A percentile compares a stretch with the other conserved stretches of the same genome.
These are phyloP conservation scores for Thraustochytrium striatum DNA, from an alignment of 352 stramenopile genomes.

Conservation along the genomic window DNA sequence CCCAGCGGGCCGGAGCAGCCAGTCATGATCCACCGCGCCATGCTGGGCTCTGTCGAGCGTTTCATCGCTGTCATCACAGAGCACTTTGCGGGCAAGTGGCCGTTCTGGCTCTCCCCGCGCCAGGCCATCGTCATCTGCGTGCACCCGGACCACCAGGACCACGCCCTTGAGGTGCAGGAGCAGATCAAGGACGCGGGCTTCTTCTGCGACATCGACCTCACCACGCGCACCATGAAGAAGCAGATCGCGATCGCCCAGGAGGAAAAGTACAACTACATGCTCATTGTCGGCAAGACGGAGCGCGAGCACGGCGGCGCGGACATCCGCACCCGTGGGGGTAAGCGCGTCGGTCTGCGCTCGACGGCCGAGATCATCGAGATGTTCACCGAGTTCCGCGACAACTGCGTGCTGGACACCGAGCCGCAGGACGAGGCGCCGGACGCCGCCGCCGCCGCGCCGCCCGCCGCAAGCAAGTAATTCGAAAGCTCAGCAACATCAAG, in stretches of 20 bases:
- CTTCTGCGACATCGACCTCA: conserved; percentile 90
- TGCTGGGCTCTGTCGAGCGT: conserved; percentile 94
- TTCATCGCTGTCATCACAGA: conserved; percentile 96
- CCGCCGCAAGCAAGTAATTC: no score
- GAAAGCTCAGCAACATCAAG: no score
- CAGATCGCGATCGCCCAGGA: conserved; percentile 94
- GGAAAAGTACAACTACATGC: conserved; percentile 97
- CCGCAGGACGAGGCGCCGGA: background rate
- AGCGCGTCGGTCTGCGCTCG: conserved; percentile 86
- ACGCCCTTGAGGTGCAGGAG: conserved; percentile 69
- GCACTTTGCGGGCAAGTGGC: conserved; percentile 97
- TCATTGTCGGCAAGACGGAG: conserved; percentile 90
- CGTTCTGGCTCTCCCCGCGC: conserved; percentile 93
- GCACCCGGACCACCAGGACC: conserved; percentile 85
- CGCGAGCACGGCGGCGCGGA: conserved; percentile 80
- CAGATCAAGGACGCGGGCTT: conserved; percentile 85
- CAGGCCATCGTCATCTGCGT: conserved; percentile 94
- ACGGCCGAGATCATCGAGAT: conserved; percentile 82
- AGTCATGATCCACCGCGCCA: conserved; percentile 96
- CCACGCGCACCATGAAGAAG: conserved; percentile 94
- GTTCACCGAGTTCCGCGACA: conserved; percentile 5
- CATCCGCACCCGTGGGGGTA: conserved; percentile 87
- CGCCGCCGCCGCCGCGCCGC: background rate
- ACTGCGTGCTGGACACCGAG: conserved; percentile 6
- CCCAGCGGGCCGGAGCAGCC: conserved; percentile 68